Conservation (phyloP, 2,329 filamentous ascomycete species). For the Cryphonectria parasitica region DNA sequence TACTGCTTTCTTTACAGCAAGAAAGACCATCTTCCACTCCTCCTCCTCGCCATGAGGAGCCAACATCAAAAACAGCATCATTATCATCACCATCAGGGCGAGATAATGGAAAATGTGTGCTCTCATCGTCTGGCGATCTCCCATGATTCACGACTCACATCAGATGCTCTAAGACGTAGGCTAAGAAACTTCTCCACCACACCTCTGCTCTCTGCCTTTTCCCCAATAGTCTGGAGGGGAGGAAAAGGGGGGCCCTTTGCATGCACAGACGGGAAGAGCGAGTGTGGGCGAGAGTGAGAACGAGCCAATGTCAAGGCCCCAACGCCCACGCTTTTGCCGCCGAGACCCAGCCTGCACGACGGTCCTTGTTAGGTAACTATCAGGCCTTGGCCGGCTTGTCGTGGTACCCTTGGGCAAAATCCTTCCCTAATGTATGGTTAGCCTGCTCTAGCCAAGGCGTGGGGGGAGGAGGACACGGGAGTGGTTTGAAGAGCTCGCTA, state of each 20-base stretch:
- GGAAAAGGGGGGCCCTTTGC: neutral
- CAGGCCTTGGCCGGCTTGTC: neutral
- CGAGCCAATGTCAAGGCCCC: neutral
- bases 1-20: neutral
- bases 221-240: neutral
- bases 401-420: neutral
- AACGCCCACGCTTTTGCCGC: neutral
- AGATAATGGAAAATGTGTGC: neutral
- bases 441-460: neutral
- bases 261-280: neutral
- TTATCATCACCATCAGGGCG: neutral
- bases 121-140: neutral
- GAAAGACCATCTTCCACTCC: neutral
- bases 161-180: neutral
- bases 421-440: neutral
- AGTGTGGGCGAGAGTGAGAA: neutral
- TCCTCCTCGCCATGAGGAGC: neutral
- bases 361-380: neutral
- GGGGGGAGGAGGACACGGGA: neutral
- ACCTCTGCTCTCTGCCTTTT: neutral
- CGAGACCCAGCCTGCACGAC: neutral
- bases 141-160: neutral
- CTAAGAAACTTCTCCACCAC: neutral
- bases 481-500: neutral
- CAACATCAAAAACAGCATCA: neutral